phyloP scores from a whole-genome alignment of 169 alveolate species.

The Plasmodium knowlesi region DNA sequence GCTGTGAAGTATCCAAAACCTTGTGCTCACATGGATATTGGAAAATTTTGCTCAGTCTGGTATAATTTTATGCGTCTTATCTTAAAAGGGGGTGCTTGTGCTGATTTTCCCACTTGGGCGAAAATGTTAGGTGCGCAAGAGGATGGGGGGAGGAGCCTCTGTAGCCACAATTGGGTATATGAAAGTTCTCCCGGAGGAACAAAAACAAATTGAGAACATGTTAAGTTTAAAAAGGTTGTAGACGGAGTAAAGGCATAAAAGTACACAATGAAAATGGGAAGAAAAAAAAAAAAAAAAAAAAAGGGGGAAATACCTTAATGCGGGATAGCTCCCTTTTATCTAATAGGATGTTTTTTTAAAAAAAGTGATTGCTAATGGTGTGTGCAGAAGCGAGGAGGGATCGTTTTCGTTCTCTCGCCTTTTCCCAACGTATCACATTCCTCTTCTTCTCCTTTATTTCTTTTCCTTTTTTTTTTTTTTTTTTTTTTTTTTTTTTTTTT shows the following conservation, averaged over 20 bases:
- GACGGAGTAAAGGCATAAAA: background rate
- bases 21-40: background rate
- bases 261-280: background rate
- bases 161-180: background rate
- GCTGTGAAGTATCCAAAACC: background rate
- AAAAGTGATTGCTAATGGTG: background rate
- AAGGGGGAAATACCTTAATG: background rate
- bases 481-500: background rate
- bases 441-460: background rate
- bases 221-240: background rate
- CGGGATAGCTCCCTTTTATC: background rate
- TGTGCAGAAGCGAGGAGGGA: background rate
- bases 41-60: background rate
- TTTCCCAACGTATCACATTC: background rate
- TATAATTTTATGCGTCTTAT: background rate
- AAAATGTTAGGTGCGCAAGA: background rate
- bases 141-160: background rate
- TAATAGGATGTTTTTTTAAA: background rate
- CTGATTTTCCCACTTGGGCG: background rate
- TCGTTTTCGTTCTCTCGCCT: background rate
- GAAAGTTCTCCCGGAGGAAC: background rate
- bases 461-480: background rate
- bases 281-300: background rate
- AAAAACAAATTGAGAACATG: background rate
- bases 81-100: background rate